A percentile compares a stretch with the other conserved stretches of the same genome.
phyloP scores from a whole-genome alignment of 331 rosid genomes.

The Saraca asoca region DNA sequence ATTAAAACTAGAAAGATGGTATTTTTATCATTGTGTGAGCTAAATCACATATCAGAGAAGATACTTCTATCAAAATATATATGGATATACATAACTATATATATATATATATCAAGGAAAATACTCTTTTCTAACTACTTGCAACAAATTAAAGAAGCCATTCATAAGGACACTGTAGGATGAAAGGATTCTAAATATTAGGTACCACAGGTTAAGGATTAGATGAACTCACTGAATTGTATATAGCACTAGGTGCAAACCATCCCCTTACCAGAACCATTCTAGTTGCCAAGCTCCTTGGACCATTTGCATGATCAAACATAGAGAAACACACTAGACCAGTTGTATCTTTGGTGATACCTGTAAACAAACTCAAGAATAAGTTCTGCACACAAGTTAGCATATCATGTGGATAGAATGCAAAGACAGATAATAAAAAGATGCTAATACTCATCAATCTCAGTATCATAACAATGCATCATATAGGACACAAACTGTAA shows the following conservation, averaged over 20 bases:
- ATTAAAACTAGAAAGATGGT: too few species aligned
- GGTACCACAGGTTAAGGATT: too few species aligned
- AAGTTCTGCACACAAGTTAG: too few species aligned
- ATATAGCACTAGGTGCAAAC: conserved; percentile 73
- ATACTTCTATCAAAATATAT: not conserved
- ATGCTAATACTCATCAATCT: too few species aligned
- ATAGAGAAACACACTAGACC: conserved; percentile 87
- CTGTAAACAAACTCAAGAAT: conserved; percentile 86
- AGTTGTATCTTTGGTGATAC: conserved; percentile 88
- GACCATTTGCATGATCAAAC: conserved; percentile 89
- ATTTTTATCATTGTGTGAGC: too few species aligned
- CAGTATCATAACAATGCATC: too few species aligned
- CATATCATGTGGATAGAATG: too few species aligned
- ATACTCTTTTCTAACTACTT: conserved; percentile 68
- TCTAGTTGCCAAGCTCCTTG: conserved; percentile 81
- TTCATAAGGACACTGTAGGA: conserved; percentile 68
- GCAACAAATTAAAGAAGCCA: conserved; percentile 79
- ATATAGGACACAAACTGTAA: too few species aligned
- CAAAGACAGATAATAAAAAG: too few species aligned
- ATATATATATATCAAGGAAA: conserved; percentile 22
- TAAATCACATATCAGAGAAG: too few species aligned
- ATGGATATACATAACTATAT: not conserved
- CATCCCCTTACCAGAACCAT: conserved; percentile 84
- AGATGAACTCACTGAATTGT: conserved; percentile 60
- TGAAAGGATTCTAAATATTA: too few species aligned